Evolutionary conservation across 2,329 filamentous ascomycete species (phyloP).

Genomic region (Capronia coronata): DNA sequence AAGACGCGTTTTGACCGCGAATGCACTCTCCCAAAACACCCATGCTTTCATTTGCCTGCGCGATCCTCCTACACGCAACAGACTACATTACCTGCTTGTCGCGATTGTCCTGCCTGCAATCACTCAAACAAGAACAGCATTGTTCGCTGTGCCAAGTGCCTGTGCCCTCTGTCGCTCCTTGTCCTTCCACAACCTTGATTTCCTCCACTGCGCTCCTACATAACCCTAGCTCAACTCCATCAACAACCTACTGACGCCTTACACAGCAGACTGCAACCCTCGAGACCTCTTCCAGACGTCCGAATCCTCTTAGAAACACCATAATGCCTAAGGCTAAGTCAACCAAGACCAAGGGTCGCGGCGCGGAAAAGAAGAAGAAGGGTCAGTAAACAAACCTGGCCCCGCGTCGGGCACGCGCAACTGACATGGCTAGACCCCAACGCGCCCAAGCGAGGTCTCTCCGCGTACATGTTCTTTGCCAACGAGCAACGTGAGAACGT

Average conservation of each 20-base stretch:
- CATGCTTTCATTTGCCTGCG: slow-evolving; percentile 1
- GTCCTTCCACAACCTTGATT: slow-evolving; percentile 1
- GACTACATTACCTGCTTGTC: not conserved
- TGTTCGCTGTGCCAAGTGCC: not conserved
- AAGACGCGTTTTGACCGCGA: slow-evolving; percentile 21
- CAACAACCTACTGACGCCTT: slow-evolving; percentile 5
- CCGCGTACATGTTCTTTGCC: slow-evolving; percentile 99
- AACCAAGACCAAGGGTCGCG: slow-evolving; percentile 55
- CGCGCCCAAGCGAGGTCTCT: slow-evolving; percentile 97
- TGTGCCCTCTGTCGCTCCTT: not conserved
- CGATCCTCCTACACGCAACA: not conserved
- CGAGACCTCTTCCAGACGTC: not conserved
- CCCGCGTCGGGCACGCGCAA: not conserved
- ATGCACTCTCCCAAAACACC: slow-evolving; percentile 14
- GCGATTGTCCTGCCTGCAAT: not conserved
- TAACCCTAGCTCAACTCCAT: not conserved
- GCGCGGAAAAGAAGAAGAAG: slow-evolving; percentile 65
- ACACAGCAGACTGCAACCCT: not conserved
- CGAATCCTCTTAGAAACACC: slow-evolving; percentile 21
- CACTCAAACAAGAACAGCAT: slow-evolving; percentile 1
- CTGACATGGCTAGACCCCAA: slow-evolving; percentile 65
- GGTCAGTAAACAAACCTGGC: slow-evolving; percentile 42
- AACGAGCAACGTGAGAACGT: slow-evolving; percentile 98
- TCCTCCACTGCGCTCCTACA: not conserved
- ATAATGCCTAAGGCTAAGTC: slow-evolving; percentile 62